A percentile compares a stretch with the other conserved stretches of the same genome.
These are phyloP conservation scores for Arxiozyma heterogenica DNA, from an alignment of 1,139 yeast species.

Conservation along the genomic window DNA sequence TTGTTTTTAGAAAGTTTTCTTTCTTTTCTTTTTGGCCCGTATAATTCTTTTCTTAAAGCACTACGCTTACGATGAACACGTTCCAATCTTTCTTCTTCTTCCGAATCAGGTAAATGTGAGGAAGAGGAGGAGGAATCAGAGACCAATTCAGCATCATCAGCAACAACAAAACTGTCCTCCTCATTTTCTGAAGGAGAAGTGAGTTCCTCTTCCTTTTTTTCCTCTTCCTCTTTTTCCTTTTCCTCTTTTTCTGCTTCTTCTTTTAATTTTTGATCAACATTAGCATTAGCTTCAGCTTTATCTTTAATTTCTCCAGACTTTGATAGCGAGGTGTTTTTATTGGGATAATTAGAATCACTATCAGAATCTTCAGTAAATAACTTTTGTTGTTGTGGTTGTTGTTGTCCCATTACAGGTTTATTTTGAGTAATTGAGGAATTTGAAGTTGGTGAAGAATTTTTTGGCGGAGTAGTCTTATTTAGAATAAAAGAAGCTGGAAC, in stretches of 20 bases:
- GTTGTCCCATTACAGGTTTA: neutral
- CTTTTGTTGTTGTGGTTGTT: neutral
- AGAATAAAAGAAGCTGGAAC: neutral
- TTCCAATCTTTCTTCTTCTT: conserved; percentile 1
- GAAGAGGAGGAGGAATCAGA: neutral
- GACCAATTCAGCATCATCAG: neutral
- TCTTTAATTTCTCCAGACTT: neutral
- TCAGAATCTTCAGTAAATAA: neutral
- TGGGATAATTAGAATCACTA: neutral
- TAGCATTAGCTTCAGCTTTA: neutral
- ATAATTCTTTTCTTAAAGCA: conserved; percentile 1
- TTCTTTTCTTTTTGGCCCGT: neutral
- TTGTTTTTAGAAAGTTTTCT: neutral
- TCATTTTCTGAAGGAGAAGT: neutral
- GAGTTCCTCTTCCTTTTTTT: neutral
- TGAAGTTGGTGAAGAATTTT: neutral
- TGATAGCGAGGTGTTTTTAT: neutral
- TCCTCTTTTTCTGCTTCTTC: neutral
- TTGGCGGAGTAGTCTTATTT: neutral
- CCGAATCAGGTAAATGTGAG: neutral
- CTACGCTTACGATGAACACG: conserved; percentile 1
- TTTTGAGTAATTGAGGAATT: neutral
- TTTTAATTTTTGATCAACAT: neutral
- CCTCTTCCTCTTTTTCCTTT: neutral
- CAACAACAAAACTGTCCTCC: conserved; percentile 2